Conservation (phyloP, 352 stramenopile species). For the Phytophthora hybrid region DNA sequence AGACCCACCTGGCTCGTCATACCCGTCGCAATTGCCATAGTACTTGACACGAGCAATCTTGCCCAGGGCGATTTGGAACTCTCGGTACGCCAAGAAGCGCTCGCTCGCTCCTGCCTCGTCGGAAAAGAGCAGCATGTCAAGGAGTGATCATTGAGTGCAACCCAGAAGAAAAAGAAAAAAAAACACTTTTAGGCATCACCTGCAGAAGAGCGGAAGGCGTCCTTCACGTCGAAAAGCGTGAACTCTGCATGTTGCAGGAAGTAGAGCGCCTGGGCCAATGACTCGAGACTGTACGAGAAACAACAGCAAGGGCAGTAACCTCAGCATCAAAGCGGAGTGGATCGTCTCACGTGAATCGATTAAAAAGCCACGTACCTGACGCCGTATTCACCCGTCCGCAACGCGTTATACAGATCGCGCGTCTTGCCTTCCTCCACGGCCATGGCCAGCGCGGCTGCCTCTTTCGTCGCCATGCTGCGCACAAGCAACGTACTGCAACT, state of each 20-base stretch:
- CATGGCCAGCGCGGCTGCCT: conserved; percentile 21
- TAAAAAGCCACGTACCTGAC: conserved; percentile 42
- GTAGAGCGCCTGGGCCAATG: conserved; percentile 57
- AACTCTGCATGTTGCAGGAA: conserved; percentile 73
- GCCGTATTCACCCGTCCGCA: conserved; percentile 59
- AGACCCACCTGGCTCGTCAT: neutral
- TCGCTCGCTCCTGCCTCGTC: conserved; percentile 47
- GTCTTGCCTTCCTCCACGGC: conserved; percentile 47
- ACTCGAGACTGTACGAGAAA: conserved; percentile 44
- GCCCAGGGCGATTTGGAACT: conserved; percentile 64
- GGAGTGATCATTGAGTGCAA: neutral
- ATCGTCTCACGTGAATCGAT: conserved; percentile 19
- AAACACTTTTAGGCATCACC: conserved; percentile 22
- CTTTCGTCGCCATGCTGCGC: conserved; percentile 27
- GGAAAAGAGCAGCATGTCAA: neutral
- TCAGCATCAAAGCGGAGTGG: conserved; percentile 1
- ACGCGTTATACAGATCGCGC: conserved; percentile 60
- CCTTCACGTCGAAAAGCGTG: conserved; percentile 71
- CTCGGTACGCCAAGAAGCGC: conserved; percentile 57
- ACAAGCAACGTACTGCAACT: neutral
- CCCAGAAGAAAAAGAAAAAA: neutral
- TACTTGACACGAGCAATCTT: conserved; percentile 51
- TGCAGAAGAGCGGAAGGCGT: conserved; percentile 67
- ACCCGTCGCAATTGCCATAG: conserved; percentile 17
- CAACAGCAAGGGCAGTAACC: neutral